phyloP scores from a whole-genome alignment of 1,284 basidiomycete genomes.

The Cronartium quercuum region DNA sequence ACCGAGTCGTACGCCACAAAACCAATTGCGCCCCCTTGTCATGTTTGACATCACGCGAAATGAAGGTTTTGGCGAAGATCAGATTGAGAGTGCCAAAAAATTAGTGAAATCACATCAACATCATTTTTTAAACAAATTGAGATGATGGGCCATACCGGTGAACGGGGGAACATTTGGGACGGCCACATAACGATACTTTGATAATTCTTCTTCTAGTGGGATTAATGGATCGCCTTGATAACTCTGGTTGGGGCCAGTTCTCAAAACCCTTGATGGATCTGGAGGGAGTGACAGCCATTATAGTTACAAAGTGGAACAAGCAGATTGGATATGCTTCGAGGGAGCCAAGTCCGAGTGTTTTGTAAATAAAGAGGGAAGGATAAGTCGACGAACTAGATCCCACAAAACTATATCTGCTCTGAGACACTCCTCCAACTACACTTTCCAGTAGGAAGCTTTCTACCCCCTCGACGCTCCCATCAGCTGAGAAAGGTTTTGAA shows the following conservation, averaged over 20 bases:
- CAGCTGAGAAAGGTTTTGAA: constrained; percentile 47
- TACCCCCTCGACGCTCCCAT: constrained; percentile 30
- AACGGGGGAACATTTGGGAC: constrained; percentile 88
- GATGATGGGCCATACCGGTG: constrained; percentile 55
- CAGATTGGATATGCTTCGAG: background rate
- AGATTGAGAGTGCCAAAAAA: background rate
- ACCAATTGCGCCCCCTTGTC: constrained; percentile 83
- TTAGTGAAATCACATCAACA: too few relatives aligned
- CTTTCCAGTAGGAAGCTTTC: constrained; percentile 88
- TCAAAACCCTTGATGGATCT: constrained; percentile 90
- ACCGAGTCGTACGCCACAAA: constrained; percentile 97
- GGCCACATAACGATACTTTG: constrained; percentile 79
- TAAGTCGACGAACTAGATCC: constrained; percentile 66
- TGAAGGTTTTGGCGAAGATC: background rate
- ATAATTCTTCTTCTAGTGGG: constrained; percentile 77
- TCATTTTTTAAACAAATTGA: background rate
- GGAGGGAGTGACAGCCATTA: constrained; percentile 12
- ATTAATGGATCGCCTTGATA: constrained; percentile 78
- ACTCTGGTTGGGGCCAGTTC: constrained; percentile 77
- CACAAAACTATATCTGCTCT: constrained; percentile 91
- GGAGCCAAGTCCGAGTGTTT: background rate
- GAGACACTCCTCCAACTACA: constrained; percentile 79
- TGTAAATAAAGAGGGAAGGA: background rate
- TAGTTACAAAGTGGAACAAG: background rate
- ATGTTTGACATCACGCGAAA: background rate